Evolutionary conservation across 108 stramenopile genomes (phyloP), one percentile per base, ranked within the genome.

Genomic region (Schizochytrium sp.): DNA sequence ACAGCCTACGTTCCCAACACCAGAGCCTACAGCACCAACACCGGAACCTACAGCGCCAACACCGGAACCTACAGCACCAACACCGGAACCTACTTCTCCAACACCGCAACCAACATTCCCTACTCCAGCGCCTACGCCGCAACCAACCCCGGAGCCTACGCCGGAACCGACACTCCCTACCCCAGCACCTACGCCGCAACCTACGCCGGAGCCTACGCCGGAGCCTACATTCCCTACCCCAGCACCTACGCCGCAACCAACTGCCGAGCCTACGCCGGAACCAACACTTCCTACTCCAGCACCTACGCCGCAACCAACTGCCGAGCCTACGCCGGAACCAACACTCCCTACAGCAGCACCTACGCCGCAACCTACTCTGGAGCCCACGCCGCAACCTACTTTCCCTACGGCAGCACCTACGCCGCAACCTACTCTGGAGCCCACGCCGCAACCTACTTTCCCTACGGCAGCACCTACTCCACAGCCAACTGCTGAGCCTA

Each of bases 291-390:
- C 58, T 59, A 28, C 28, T 0, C 28, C 28, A 28, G 28, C 28
- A 28, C 28, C 28, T 28, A 28, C 28, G 28, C 28, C 28, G 28
- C 28, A 28, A 28, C 28, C 28, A 0, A 28, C 28, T n/a, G n/a
- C 59, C n/a, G n/a, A 1, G n/a, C 59, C 59, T 19, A 60, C 59
- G 59, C 59, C 59, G 59, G 59, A 2, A 60, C 59, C 59, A n/a
- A 60, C 59, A 60, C 59, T n/a, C 19, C 59, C 59, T n/a, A 60
- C 59, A n/a, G 59, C 59, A 60, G 59, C 17, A 60, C 59, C 59
- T 60, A 60, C 59, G 17, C 28, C 28, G 28, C 28, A 28, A 28
- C 28, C 28, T 28, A 28, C 28, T 28, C 28, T 28, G 28, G 28
- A 28, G 28, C 28, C 28, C 28, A 28, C 28, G 28, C 28, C 28